Evolutionary conservation across 805 yeast genomes (phyloP), one percentile per base, ranked within the genome.

Genomic region (Dipodascus geniculatus): DNA sequence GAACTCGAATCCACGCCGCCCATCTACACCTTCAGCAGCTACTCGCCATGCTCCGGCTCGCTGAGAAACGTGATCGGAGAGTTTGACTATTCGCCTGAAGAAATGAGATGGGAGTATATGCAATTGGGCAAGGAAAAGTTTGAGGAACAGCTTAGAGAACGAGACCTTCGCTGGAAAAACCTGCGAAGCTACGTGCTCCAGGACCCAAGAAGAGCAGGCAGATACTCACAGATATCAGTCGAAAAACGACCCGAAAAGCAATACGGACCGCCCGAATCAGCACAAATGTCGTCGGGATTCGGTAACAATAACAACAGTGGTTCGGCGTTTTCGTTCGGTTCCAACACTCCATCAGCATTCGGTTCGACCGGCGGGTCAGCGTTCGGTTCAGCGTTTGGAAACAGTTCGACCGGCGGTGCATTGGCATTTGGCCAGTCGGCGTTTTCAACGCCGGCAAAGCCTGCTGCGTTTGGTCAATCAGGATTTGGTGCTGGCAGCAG

Each of bases 341-440:
- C 56, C 9, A 44, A 35, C 20, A 17, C 58, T 1, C 24, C 56
- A n/a, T 23, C 56, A 2, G 57, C 60, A 3, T 60, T 61, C 17
- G 53, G 62, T 17, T 58, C 61, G 49, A 53, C 61, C 3, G 48
- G 51, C 33, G 56, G n/a, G n/a, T 51, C 48, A 24, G 14, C 14
- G 38, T 42, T 3, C 14, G n/a, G 31, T 19, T 42, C 42, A 33
- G 53, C 28, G 48, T 53, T 8, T 23, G 44, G 44, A 38, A 38
- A 38, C 14, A 14, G 17, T 38, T 11, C 20, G 4, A 38, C 8
- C 11, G 35, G 35, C 8, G 35, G 35, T 28, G 8, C 35, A 8
- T 28, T 14, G 8, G 35, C 44, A 38, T 38, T 38, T n/a, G 44
- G 44, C 6, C 20, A 14, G 6, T 38, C 44, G 4, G 17, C 44